Evolutionary conservation across 148 eudicot species (phyloP), one percentile per base, ranked within the genome.

Genomic region (Agrostemma githago): DNA sequence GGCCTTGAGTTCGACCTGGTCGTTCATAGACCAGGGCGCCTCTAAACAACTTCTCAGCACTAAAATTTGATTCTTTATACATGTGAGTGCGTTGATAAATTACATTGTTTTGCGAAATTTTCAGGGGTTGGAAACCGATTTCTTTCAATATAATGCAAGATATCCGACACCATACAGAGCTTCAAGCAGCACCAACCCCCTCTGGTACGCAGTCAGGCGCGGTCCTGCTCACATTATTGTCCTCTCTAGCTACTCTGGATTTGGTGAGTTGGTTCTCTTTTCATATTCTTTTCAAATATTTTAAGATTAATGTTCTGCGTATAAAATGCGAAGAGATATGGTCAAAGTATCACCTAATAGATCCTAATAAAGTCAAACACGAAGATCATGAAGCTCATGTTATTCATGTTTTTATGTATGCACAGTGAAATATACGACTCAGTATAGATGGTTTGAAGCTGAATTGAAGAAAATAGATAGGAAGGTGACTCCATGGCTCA

Each of bases 221-320:
- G 98, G 90, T 77, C 89, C 98, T 68, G 96, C 96, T 78, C 98
- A 93, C 79, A 83, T 93, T 4, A 90, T 93, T 80, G 93, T 90
- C 76, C 78, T 93, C 14, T 90, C 98, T 71, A 89, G 88, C 81
- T 93, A 93, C 72, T 93, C 98, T 72, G 88, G 96, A 44, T 93
- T 84, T 77, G 98, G 98, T 93, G 86, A 80, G 62, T 48, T 26
- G 34, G 34, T 26, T 26, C 34, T 26, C 34, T 26, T 26, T 26
- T 26, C 34, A 26, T 26, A 26, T 26, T 26, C 34, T 26, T 26
- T 26, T 26, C 34, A 26, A 26, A 26, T 26, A 26, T 26, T 26
- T 26, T 26, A 26, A 26, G 34, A 26, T 26, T 26, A 26, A 26
- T 26, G 34, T 26, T 26, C 34, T 26, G 34, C 1, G 34, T 26